These are phyloP conservation scores for Aspergillus ochraceus DNA, from an alignment of 2,329 filamentous ascomycete genomes.

Conservation along the genomic window DNA sequence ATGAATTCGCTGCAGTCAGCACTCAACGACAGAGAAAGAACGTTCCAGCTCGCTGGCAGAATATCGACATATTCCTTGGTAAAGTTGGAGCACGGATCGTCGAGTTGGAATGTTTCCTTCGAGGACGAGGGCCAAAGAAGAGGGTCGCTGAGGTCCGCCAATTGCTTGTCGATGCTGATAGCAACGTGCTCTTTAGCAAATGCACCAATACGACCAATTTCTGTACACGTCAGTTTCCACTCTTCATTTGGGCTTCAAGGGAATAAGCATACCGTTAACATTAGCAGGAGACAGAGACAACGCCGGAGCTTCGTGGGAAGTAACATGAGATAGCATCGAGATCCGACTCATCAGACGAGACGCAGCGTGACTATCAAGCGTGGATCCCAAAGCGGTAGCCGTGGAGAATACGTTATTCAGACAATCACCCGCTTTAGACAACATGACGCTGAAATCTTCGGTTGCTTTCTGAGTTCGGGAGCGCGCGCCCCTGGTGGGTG, in stretches of 20 bases:
- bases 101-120: slow-evolving; percentile 16
- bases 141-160: slow-evolving; percentile 44
- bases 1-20: slow-evolving; percentile 81
- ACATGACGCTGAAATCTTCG: slow-evolving; percentile 38
- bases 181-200: slow-evolving; percentile 40
- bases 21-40: slow-evolving; percentile 80
- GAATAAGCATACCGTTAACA: slow-evolving; percentile 36
- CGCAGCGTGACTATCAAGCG: slow-evolving; percentile 39
- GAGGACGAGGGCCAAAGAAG: slow-evolving; percentile 49
- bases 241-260: not conserved
- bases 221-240: slow-evolving; percentile 24
- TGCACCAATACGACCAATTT: slow-evolving; percentile 43
- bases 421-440: slow-evolving; percentile 37
- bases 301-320: slow-evolving; percentile 29
- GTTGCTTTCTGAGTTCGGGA: slow-evolving; percentile 29
- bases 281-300: slow-evolving; percentile 36
- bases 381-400: slow-evolving; percentile 38
- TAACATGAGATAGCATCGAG: slow-evolving; percentile 45
- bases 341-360: slow-evolving; percentile 42
- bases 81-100: slow-evolving; percentile 61
- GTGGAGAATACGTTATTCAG: slow-evolving; percentile 35
- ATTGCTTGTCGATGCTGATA: slow-evolving; percentile 48
- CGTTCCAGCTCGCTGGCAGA: slow-evolving; percentile 78
- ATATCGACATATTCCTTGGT: slow-evolving; percentile 81
- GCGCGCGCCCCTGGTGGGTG: slow-evolving; percentile 27